phyloP scores from a whole-genome alignment of 1,139 yeast genomes.

The Kurtzmaniella quercitrusa region DNA sequence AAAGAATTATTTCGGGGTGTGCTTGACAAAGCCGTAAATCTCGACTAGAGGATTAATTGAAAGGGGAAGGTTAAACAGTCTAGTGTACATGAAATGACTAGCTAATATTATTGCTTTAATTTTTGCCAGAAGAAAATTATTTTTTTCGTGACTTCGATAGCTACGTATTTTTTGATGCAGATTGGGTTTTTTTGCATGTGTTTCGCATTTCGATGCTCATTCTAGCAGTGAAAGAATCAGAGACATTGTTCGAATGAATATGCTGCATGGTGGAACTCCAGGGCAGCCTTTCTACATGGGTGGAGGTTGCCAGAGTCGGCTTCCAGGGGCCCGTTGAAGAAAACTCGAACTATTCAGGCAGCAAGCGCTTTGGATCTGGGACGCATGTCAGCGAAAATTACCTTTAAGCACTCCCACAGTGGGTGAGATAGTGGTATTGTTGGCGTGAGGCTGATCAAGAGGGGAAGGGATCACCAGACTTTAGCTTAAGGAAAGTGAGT shows the following conservation, averaged over 20 bases:
- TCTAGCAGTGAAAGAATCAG: too few species aligned
- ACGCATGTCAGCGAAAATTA: neutral
- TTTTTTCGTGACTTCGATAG: neutral
- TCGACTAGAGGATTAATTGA: neutral
- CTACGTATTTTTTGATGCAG: neutral
- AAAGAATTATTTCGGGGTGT: neutral
- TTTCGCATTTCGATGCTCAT: too few species aligned
- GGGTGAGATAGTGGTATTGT: neutral
- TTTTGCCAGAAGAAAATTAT: neutral
- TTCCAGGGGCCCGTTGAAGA: too few species aligned
- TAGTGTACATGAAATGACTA: neutral
- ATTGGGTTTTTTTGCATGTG: too few species aligned
- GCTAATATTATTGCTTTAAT: neutral
- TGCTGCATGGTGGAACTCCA: too few species aligned
- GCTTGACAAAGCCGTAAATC: conserved; percentile 1
- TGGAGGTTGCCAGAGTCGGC: too few species aligned
- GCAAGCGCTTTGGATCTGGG: too few species aligned
- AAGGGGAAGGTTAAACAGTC: neutral
- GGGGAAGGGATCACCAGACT: too few species aligned
- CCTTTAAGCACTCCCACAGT: neutral
- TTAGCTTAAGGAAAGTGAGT: too few species aligned
- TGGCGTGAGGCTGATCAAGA: neutral
- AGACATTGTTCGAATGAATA: too few species aligned
- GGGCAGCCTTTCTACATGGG: too few species aligned
- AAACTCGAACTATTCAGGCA: too few species aligned